Base-by-base conservation (phyloP, 441 rosid genomes). In the Rhodomyrtus psidioides region DNA sequence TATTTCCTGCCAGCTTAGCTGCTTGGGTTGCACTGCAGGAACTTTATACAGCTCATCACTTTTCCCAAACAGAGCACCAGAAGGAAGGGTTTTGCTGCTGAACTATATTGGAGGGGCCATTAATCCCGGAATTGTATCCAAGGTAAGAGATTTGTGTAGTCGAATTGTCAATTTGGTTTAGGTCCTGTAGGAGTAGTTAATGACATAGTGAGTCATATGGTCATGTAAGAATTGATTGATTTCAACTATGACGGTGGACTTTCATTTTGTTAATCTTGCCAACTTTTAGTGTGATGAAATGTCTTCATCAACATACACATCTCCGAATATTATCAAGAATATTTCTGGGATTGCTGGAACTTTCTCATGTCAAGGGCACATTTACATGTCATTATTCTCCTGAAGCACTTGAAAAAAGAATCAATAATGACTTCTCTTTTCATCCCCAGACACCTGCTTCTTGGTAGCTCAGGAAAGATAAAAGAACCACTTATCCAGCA, bases 21-120 rank as follows among this genome's bases (percentile, higher is more conserved):
- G n/a, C 16, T 70, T 70, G n/a, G 15, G 49, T 70, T 70, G 79
- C 85, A 55, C 75, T 82, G 87, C 91, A 94, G 98, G 98, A 84
- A 93, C 98, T 30, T 92, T 95, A 86, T 94, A 95, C 91, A 95
- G 98, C 89, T 94, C 98, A 28, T 93, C 98, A 8, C 95, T 96
- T 81, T 96, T 96, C 86, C 97, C 96, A n/a, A 93, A 95, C 90
- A 91, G 98, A 83, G 96, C 97, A 54, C 98, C 98, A 84, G 88
- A 88, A 60, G 98, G 96, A 87, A 94, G 93, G 87, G 91, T 94
- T 83, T 89, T 95, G 93, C 96, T 96, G 62, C 88, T 93, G 91
- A 96, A 93, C 92, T 96, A 91, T 89, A 95, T 95, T 89, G 98
- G 97, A 83, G 98, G 98, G 55, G 97, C 96, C 83, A 94, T 93